Base-by-base conservation (phyloP, 2,329 filamentous ascomycete species). In the Penicillium corylophilum region DNA sequence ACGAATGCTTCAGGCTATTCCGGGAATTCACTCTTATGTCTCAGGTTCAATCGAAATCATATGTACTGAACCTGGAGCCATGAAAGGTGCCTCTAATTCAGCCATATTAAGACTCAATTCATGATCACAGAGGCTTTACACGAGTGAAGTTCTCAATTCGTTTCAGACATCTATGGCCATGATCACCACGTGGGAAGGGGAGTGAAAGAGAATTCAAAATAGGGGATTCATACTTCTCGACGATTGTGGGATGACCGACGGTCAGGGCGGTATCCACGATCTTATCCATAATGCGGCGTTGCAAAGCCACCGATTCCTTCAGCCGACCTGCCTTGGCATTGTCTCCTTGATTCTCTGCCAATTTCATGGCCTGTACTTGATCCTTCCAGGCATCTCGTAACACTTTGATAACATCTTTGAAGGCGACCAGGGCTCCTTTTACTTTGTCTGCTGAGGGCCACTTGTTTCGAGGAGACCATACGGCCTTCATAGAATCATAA, bases 341-440 rank as follows among this genome's bases (percentile, higher is more conserved):
- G 61, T 79, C 74, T 61, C 82, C 80, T 66, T 81, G 76, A 52
- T 82, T 79, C 60, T 83, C 81, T 10, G 83, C 83, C 55, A 80
- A 74, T 55, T 80, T 77, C 55, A 85, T 74, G 22, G 78, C 77
- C 56, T 79, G 77, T 39, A 74, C 77, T 59, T 82, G 81, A 29
- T 75, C 70, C 63, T 84, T 84, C 83, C 83, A 86, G 33, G 79
- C 74, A 64, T 86, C 83, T 52, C 82, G 78, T 50, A 86, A 77
- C 6, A 76, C 76, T 63, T 81, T 81, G 53, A 85, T 72, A 40
- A 85, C 72, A 44, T 85, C 81, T 73, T 82, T 84, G 62, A 82
- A 81, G 39, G 79, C 75, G 44, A 76, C 75, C 56, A 86, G 72
- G 40, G 79, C 79, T 55, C 70, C 72, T 57, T 81, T 79, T 51